phyloP scores from a whole-genome alignment of 306 rosid species.

The Datisca glomerata region DNA sequence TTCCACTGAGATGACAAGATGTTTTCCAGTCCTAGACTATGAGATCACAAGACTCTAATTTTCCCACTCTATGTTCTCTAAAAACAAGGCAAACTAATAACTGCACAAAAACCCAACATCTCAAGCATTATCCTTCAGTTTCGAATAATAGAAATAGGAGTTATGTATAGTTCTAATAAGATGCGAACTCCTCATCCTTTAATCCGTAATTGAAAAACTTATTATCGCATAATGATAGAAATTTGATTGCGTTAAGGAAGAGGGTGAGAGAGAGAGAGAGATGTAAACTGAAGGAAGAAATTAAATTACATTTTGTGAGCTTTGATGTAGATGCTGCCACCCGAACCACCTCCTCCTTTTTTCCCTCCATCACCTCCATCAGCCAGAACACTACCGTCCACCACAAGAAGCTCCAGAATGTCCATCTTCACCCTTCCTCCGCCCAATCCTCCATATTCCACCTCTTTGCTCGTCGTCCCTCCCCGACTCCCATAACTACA shows the following conservation, averaged over 20 bases:
- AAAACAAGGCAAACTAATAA: too few species aligned
- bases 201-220: too few species aligned
- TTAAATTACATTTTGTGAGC: conserved; percentile 69
- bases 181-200: too few species aligned
- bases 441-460: conserved; percentile 81
- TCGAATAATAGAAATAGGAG: too few species aligned
- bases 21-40: too few species aligned
- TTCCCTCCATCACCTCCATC: conserved; percentile 82
- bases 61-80: too few species aligned
- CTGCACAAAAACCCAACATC: too few species aligned
- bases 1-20: too few species aligned
- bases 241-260: not conserved
- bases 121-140: too few species aligned
- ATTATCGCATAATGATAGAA: too few species aligned
- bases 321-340: conserved; percentile 87
- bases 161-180: too few species aligned
- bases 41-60: too few species aligned
- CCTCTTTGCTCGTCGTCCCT: conserved; percentile 64
- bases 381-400: conserved; percentile 70
- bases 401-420: conserved; percentile 34
- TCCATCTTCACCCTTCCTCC: conserved; percentile 63
- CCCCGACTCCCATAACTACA: conserved; percentile 77
- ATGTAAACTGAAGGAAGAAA: conserved; percentile 7
- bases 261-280: not conserved
- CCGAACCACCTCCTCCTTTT: conserved; percentile 97